phyloP scores from a whole-genome alignment of 1,139 yeast genomes.

The Arxiozyma slooffiae region DNA sequence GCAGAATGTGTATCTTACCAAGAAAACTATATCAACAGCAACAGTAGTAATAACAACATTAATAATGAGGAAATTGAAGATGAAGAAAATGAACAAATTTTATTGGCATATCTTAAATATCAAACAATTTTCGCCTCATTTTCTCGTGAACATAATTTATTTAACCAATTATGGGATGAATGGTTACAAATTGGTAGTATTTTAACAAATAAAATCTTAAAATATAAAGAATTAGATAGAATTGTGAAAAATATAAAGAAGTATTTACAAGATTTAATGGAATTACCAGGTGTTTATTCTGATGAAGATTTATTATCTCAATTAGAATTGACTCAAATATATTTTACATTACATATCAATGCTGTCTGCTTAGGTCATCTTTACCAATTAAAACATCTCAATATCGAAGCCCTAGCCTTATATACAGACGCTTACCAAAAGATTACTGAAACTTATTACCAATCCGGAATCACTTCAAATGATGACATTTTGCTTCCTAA shows the following conservation, averaged over 20 bases:
- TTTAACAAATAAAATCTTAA: conserved; percentile 38
- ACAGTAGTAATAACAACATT: conserved; percentile 23
- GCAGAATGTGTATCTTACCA: conserved; percentile 48
- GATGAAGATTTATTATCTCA: conserved; percentile 59
- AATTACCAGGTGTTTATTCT: conserved; percentile 83
- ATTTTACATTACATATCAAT: conserved; percentile 17
- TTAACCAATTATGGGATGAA: conserved; percentile 32
- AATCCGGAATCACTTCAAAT: conserved; percentile 8
- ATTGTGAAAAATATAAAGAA: conserved; percentile 22
- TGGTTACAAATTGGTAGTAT: conserved; percentile 29
- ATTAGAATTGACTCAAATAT: conserved; percentile 33
- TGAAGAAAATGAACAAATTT: conserved; percentile 63
- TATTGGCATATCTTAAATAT: conserved; percentile 66
- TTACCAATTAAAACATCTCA: conserved; percentile 23
- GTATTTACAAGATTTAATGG: conserved; percentile 47
- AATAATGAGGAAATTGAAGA: conserved; percentile 30
- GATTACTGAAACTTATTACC: conserved; percentile 6
- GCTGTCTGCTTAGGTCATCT: conserved; percentile 24
- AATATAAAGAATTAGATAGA: conserved; percentile 27
- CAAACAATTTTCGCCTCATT: conserved; percentile 55
- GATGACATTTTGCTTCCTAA: conserved; percentile 15
- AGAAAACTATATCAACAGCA: conserved; percentile 36
- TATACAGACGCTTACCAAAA: conserved; percentile 20
- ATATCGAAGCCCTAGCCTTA: conserved; percentile 26
- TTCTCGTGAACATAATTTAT: conserved; percentile 55